phyloP scores from a whole-genome alignment of 1,284 basidiomycete species.

The Erythrobasidium hasegawianum region DNA sequence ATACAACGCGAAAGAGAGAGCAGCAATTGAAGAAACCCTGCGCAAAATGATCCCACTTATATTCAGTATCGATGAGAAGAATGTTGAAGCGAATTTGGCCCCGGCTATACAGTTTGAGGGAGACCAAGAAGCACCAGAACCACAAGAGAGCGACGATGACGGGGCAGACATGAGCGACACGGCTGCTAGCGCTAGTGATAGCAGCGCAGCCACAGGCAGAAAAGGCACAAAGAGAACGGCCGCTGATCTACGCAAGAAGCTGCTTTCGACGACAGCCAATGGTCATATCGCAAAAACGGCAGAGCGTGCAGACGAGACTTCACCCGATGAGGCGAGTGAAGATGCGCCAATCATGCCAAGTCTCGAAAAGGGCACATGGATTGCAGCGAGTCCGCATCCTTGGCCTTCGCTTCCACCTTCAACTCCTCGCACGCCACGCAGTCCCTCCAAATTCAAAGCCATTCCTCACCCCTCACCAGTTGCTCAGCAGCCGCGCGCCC shows the following conservation, averaged over 20 bases:
- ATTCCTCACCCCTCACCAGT: conserved; percentile 10
- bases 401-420: conserved; percentile 7
- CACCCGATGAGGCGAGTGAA: background rate
- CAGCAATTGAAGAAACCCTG: conserved; percentile 78
- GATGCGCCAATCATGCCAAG: background rate
- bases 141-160: conserved; percentile 28
- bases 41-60: conserved; percentile 78
- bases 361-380: conserved; percentile 23
- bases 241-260: conserved; percentile 69
- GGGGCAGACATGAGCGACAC: conserved; percentile 33
- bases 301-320: background rate
- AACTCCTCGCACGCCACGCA: background rate
- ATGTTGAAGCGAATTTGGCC: conserved; percentile 60
- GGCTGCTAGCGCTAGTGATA: conserved; percentile 17
- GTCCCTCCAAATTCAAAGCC: conserved; percentile 28
- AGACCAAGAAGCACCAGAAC: conserved; percentile 32
- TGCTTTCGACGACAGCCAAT: conserved; percentile 53
- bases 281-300: background rate
- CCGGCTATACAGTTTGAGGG: conserved; percentile 37
- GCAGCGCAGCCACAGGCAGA: conserved; percentile 2
- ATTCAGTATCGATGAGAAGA: conserved; percentile 69
- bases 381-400: conserved; percentile 17
- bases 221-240: conserved; percentile 50
- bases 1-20: conserved; percentile 72
- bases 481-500: background rate